These are phyloP conservation scores for Boletus rubropictus DNA, from an alignment of 768 basidiomycete genomes.

Conservation along the genomic window DNA sequence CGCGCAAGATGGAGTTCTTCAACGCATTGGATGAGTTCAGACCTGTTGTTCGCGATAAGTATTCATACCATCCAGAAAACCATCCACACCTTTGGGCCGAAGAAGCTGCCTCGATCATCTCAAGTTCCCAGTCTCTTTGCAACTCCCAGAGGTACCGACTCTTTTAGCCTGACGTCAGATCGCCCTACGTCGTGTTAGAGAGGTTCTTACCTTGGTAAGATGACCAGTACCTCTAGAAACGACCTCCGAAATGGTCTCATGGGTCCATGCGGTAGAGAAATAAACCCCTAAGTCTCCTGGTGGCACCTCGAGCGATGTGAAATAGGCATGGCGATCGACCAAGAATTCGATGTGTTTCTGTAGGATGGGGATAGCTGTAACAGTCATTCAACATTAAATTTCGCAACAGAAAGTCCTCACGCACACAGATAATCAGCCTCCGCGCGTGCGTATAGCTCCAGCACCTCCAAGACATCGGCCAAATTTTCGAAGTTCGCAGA, in stretches of 20 bases:
- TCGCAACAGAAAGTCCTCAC: conserved; percentile 27
- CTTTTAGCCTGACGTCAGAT: conserved; percentile 35
- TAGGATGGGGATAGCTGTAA: conserved; percentile 68
- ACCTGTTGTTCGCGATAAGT: conserved; percentile 28
- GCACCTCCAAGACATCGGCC: conserved; percentile 48
- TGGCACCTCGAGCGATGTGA: conserved; percentile 32
- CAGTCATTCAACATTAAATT: conserved; percentile 14
- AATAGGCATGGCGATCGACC: conserved; percentile 33
- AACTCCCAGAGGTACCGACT: conserved; percentile 67
- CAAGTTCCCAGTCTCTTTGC: conserved; percentile 70
- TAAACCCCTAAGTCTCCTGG: conserved; percentile 50
- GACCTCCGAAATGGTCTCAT: conserved; percentile 46
- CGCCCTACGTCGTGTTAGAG: conserved; percentile 5
- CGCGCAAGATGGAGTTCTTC: conserved; percentile 59
- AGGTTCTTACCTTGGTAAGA: conserved; percentile 49
- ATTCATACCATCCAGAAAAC: background rate
- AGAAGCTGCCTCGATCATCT: conserved; percentile 47
- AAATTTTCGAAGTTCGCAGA: conserved; percentile 46
- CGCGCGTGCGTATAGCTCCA: conserved; percentile 59
- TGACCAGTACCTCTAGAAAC: conserved; percentile 55
- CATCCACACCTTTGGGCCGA: conserved; percentile 41
- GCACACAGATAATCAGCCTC: conserved; percentile 76
- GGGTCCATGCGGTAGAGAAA: conserved; percentile 61
- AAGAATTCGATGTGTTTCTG: conserved; percentile 64
- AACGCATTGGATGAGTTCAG: conserved; percentile 42